A percentile compares a stretch with the other conserved stretches of the same genome.
Evolutionary conservation across 2,329 filamentous ascomycete genomes (phyloP).

Genomic region (Aspergillus bombycis): DNA sequence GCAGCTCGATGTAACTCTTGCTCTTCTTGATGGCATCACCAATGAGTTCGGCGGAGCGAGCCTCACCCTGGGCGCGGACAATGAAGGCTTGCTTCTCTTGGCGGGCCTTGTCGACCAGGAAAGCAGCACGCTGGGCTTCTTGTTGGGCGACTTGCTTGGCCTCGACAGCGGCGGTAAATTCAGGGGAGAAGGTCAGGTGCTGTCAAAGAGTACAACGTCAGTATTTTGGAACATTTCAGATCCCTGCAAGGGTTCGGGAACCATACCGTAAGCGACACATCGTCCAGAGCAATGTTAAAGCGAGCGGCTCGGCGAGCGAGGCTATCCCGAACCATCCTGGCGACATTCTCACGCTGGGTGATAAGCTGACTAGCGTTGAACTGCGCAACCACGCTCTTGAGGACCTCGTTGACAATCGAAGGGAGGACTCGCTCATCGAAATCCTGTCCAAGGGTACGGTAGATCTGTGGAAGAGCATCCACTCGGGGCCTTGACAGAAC

Average conservation of each 20-base stretch:
- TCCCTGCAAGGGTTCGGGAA: not conserved
- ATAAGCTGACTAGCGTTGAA: constrained; percentile 99
- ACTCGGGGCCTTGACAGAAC: constrained; percentile 90
- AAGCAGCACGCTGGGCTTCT: constrained; percentile 94
- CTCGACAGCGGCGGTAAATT: constrained; percentile 70
- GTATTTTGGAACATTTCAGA: not conserved
- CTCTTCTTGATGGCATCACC: constrained; percentile 99
- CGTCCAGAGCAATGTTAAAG: constrained; percentile 97
- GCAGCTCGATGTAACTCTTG: constrained; percentile 92
- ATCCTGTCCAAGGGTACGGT: constrained; percentile 90
- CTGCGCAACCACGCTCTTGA: constrained; percentile 98
- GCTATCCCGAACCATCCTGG: constrained; percentile 88
- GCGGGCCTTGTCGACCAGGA: constrained; percentile 96
- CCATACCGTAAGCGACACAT: constrained; percentile 91
- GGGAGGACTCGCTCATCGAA: constrained; percentile 97
- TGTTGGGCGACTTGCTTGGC: constrained; percentile 76
- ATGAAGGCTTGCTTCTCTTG: constrained; percentile 99
- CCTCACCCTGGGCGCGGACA: constrained; percentile 98
- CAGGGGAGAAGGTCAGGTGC: constrained; percentile 70
- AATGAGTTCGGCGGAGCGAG: constrained; percentile 94
- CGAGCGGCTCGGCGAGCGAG: constrained; percentile 85
- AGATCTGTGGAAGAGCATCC: constrained; percentile 91
- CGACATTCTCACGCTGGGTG: constrained; percentile 97
- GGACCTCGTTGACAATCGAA: constrained; percentile 96
- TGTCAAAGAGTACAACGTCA: constrained; percentile 30